These are phyloP conservation scores for Cladosporium sphaerospermum DNA, from an alignment of 2,329 filamentous ascomycete species.

Conservation along the genomic window DNA sequence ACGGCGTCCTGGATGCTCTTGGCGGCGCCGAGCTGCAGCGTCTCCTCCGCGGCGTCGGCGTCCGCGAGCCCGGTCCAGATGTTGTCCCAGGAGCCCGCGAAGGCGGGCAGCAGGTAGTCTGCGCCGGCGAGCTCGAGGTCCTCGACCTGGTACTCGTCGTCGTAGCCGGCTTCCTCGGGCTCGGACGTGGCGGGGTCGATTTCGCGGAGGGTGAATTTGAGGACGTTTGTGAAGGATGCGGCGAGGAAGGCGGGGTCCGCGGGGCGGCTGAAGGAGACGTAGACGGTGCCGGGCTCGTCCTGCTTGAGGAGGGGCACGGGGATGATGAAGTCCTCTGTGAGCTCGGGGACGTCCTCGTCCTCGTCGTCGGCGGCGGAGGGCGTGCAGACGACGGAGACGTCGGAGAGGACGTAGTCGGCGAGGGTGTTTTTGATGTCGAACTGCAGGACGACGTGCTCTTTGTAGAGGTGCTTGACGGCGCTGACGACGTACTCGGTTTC, in stretches of 20 bases:
- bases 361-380: slow-evolving; percentile 79
- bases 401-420: slow-evolving; percentile 80
- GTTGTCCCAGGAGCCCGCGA: slow-evolving; percentile 90
- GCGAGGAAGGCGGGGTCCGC: slow-evolving; percentile 69
- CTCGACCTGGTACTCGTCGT: slow-evolving; percentile 95
- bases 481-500: slow-evolving; percentile 96
- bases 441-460: slow-evolving; percentile 90
- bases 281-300: slow-evolving; percentile 86
- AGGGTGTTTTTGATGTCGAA: slow-evolving; percentile 98
- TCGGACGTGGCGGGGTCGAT: slow-evolving; percentile 92
- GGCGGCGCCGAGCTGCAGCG: slow-evolving; percentile 75
- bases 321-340: slow-evolving; percentile 86
- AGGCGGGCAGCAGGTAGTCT: slow-evolving; percentile 90
- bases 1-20: slow-evolving; percentile 97
- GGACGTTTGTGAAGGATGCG: slow-evolving; percentile 79
- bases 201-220: slow-evolving; percentile 97
- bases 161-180: slow-evolving; percentile 86
- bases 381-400: slow-evolving; percentile 75
- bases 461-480: slow-evolving; percentile 95
- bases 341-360: slow-evolving; percentile 64
- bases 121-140: slow-evolving; percentile 86
- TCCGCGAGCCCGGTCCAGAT: slow-evolving; percentile 78
- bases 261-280: slow-evolving; percentile 86
- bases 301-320: slow-evolving; percentile 75
- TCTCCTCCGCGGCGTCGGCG: slow-evolving; percentile 84